Evolutionary conservation across 2,329 filamentous ascomycete species (phyloP), one percentile per base, ranked within the genome.

Genomic region (Penicillium sp.): DNA sequence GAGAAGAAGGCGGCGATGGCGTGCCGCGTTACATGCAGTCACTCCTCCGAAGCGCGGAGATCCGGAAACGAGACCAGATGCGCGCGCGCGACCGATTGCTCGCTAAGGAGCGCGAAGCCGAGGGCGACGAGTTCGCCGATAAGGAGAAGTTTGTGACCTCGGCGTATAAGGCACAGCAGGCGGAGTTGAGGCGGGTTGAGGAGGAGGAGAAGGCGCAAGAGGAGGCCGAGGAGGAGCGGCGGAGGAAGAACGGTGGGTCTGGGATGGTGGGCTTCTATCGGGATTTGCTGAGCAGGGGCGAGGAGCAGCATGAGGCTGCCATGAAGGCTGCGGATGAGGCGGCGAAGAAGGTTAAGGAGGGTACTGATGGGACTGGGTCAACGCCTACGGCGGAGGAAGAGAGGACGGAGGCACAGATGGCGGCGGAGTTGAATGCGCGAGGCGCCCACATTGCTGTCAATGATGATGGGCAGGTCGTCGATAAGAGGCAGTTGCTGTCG

Each of bases 121-220:
- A 90, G 69, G 87, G 87, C n/a, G 87, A 89, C 53, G 86, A 87
- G 63, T 89, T 87, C 63, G 86, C 83, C 0, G 87, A 88, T 68
- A 89, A 88, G 71, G 87, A 90, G 73, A 88, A 85, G 70, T 90
- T 90, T 64, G 87, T 90, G 47, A 90, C 87, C 1, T 80, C 81
- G 1, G 87, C 87, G 41, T 90, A 90, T 74, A 88, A 88, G 73
- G 79, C 81, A 64, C 87, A 89, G 70, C 86, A 89, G 71, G 86
- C 85, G 69, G 87, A 89, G 71, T 77, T 85, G 62, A 78, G 81
- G 60, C 76, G 77, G 61, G 70, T 86, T 21, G 86, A 89, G 67
- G 81, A 81, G 51, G 86, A 89, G 64, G 66, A 88, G 72, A 79
- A 80, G 60, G 86, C 88, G 69, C 86, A 88, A 70, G 86, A 85